Evolutionary conservation across 2,329 filamentous ascomycete genomes (phyloP).

Genomic region (Fusarium sp.): DNA sequence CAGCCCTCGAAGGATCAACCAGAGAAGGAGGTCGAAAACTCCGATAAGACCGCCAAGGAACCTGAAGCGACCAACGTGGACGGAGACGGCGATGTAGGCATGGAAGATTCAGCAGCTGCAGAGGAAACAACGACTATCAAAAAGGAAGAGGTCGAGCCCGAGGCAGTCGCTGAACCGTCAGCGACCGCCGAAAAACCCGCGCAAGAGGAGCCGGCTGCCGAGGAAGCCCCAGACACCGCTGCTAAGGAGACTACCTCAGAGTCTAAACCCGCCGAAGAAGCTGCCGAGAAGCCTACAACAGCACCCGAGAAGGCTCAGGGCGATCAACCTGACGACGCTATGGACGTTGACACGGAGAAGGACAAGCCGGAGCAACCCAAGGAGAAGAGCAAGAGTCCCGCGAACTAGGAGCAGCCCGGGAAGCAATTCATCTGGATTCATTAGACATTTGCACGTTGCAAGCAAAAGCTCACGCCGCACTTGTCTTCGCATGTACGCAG

Average conservation of each 20-base stretch:
- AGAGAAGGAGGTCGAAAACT: constrained; percentile 43
- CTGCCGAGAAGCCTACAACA: constrained; percentile 36
- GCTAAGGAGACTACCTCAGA: constrained; percentile 39
- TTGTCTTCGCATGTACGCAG: constrained; percentile 22
- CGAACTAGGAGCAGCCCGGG: constrained; percentile 28
- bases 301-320: constrained; percentile 37
- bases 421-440: constrained; percentile 15
- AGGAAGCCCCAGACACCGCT: constrained; percentile 22
- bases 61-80: constrained; percentile 55
- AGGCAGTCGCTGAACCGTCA: constrained; percentile 32
- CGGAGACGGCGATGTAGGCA: constrained; percentile 66
- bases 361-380: constrained; percentile 46
- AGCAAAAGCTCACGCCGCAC: constrained; percentile 28
- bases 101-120: constrained; percentile 57
- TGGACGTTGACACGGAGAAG: constrained; percentile 56
- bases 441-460: constrained; percentile 34
- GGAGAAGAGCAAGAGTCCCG: constrained; percentile 49
- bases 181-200: constrained; percentile 38
- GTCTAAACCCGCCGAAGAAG: constrained; percentile 39
- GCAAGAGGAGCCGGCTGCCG: constrained; percentile 28
- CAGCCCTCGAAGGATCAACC: constrained; percentile 48
- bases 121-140: constrained; percentile 48
- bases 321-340: constrained; percentile 49
- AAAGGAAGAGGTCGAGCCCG: constrained; percentile 44
- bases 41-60: constrained; percentile 33